These are phyloP conservation scores for Catunica adiposa DNA, from an alignment of 2,329 filamentous ascomycete species.

Conservation along the genomic window DNA sequence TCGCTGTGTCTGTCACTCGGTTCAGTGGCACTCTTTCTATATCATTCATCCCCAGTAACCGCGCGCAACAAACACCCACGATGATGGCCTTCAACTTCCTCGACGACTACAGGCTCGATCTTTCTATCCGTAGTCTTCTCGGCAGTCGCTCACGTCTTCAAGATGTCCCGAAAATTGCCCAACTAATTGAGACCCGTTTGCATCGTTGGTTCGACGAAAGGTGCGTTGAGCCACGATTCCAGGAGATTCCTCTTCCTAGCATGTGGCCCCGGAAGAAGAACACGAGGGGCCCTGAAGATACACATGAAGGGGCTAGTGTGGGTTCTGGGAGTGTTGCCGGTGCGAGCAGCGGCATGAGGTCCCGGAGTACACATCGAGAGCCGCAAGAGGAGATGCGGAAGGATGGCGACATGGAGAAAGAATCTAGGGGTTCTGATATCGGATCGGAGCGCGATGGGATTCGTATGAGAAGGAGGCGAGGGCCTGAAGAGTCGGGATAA, in stretches of 20 bases:
- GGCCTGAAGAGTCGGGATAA: constrained; percentile 20
- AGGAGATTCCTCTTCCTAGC: constrained; percentile 69
- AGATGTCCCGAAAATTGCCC: constrained; percentile 77
- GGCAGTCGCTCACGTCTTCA: constrained; percentile 66
- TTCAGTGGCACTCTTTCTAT: constrained; percentile 92
- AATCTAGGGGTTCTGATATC: constrained; percentile 23
- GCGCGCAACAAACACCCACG: constrained; percentile 54
- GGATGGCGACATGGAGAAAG: constrained; percentile 33
- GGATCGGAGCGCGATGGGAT: constrained; percentile 18
- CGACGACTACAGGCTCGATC: constrained; percentile 71
- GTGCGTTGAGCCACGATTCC: constrained; percentile 70
- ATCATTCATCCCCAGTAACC: constrained; percentile 70
- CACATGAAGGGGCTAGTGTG: constrained; percentile 26
- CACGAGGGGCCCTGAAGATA: constrained; percentile 54
- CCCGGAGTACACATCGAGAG: constrained; percentile 1
- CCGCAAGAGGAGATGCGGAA: constrained; percentile 7
- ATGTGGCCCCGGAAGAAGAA: constrained; percentile 76
- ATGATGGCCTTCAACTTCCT: constrained; percentile 91
- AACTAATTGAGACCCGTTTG: constrained; percentile 61
- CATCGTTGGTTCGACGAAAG: constrained; percentile 82
- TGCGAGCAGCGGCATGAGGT: constrained; percentile 24
- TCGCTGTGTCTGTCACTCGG: constrained; percentile 79
- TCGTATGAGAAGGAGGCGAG: constrained; percentile 24
- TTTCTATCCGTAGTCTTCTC: constrained; percentile 63
- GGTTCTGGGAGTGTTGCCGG: constrained; percentile 29